Evolutionary conservation across 1,284 basidiomycete species (phyloP), one percentile per base, ranked within the genome.

Genomic region (Pseudozyma sp.): DNA sequence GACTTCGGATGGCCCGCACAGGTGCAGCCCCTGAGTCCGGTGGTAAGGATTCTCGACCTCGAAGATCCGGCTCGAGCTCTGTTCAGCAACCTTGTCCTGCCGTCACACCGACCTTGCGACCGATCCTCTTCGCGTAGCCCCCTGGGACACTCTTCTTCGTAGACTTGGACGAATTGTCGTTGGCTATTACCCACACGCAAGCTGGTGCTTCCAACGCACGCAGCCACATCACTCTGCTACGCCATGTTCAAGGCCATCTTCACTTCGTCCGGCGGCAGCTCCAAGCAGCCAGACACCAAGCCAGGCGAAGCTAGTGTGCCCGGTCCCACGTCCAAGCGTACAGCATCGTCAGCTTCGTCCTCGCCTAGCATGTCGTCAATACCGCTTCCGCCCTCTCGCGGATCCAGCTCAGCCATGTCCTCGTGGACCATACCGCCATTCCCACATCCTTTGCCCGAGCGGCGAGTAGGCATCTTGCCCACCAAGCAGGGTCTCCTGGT

Each of bases 401-500:
- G 29, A 10, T 65, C 68, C 9, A 65, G 62, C 62, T 66, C 68
- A 19, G 46, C 46, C n/a, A 64, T 58, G 56, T 48, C 73, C 14
- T 47, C 54, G n/a, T 75, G 65, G 65, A 48, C 63, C n/a, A 50
- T 79, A 5, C 75, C 77, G 11, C 75, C 75, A 1, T 78, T 77
- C 29, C 72, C 77, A 0, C 67, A 79, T 35, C 72, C 75, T 1
- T 54, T 75, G 17, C 77, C 72, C 4, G 75, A 79, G 42, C 54
- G 72, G 16, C 54, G 55, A 7, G 56, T 79, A 19, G 67, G 71
- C 37, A 17, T 78, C n/a, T 16, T 78, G 33, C 40, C 63, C 35
- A 72, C 75, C 16, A 47, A 62, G 1, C 51, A 68, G 10, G 77
- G 75, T 4, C 60, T 79, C 5, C 40, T 77, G 8, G 55, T 79